Evolutionary conservation across 768 basidiomycete species (phyloP).

Genomic region (Filobasidium wieringae): DNA sequence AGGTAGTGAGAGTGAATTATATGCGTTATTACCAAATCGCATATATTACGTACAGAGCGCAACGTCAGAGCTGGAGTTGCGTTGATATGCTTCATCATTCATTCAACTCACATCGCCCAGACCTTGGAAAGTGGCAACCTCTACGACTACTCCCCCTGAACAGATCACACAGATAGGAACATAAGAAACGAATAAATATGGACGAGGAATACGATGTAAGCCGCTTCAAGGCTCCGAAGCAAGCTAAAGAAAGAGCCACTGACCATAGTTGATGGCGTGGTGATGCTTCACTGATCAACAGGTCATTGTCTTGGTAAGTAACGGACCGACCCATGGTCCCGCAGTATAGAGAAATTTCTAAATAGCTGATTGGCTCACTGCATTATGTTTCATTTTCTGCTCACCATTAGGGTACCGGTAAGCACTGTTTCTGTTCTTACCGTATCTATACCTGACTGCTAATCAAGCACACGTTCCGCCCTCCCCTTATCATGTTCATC

Average conservation of each 20-base stretch:
- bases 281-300: constrained; percentile 4
- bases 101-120: no score
- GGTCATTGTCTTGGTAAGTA: constrained; percentile 36
- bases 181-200: no score
- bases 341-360: no score
- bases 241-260: neutral
- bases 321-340: neutral
- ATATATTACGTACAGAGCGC: no score
- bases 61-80: no score
- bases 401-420: neutral
- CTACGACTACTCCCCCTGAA: no score
- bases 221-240: neutral
- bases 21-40: no score
- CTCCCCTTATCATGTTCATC: neutral
- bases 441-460: neutral
- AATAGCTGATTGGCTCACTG: neutral
- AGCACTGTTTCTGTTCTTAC: neutral
- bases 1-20: no score
- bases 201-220: constrained; percentile 97
- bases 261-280: neutral
- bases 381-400: neutral
- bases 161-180: no score
- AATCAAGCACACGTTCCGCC: neutral
- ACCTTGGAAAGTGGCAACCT: no score
- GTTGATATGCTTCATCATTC: no score